phyloP scores from a whole-genome alignment of 1,139 yeast species.

The Scheffersomyces quercinus region DNA sequence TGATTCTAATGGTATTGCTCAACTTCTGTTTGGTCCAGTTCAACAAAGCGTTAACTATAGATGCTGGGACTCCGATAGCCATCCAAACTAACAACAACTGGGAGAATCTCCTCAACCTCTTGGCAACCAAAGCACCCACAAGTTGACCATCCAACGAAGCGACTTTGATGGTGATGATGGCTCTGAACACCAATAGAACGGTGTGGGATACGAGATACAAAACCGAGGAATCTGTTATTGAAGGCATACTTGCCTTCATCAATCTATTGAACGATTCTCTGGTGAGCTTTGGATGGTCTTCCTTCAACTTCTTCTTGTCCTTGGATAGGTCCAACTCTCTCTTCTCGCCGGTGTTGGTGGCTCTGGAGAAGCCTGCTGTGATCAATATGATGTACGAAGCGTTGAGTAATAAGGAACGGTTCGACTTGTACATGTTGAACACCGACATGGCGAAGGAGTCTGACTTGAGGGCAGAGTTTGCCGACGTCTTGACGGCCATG shows the following conservation, averaged over 20 bases:
- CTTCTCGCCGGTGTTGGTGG: constrained; percentile 31
- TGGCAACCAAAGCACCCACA: constrained; percentile 80
- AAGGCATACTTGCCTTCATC: constrained; percentile 42
- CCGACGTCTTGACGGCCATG: not conserved
- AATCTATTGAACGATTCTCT: constrained; percentile 35
- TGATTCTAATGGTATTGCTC: constrained; percentile 63
- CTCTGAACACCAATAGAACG: constrained; percentile 62
- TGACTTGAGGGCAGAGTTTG: constrained; percentile 4
- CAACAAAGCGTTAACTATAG: constrained; percentile 73
- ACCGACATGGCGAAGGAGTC: constrained; percentile 19
- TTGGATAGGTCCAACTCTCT: constrained; percentile 6
- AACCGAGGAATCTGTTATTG: constrained; percentile 32
- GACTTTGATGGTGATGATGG: constrained; percentile 75
- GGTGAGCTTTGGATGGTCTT: constrained; percentile 28
- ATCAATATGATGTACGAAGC: constrained; percentile 49
- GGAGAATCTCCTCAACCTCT: constrained; percentile 64
- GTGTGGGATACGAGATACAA: constrained; percentile 57
- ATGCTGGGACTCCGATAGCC: constrained; percentile 83
- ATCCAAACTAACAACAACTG: constrained; percentile 75
- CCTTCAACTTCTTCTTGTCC: constrained; percentile 8
- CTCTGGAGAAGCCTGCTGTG: constrained; percentile 49
- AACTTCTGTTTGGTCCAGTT: constrained; percentile 70
- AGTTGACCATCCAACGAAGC: constrained; percentile 86
- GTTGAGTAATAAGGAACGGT: constrained; percentile 49
- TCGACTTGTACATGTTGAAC: constrained; percentile 42